A percentile compares a stretch with the other conserved stretches of the same genome.
phyloP scores from a whole-genome alignment of 1,139 yeast genomes.

The Diutina sp. region DNA sequence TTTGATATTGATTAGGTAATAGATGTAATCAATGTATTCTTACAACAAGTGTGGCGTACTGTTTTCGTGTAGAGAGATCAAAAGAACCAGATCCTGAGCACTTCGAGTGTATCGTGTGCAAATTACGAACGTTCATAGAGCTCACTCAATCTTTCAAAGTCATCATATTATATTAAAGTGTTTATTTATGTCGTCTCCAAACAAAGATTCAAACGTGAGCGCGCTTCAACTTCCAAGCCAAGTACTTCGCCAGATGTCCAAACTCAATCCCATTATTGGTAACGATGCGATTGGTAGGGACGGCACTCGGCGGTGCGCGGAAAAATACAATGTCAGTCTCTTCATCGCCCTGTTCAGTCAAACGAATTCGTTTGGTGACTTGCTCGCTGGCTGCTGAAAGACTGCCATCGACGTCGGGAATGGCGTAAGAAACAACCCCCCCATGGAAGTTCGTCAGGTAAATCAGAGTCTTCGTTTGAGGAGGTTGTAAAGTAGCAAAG shows the following conservation, averaged over 20 bases:
- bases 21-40: neutral
- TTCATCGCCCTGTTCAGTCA: neutral
- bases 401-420: neutral
- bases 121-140: too few species aligned
- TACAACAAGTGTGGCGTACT: too few species aligned
- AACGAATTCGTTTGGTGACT: neutral
- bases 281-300: constrained; percentile 33
- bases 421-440: constrained; percentile 27
- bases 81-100: neutral
- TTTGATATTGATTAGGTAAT: too few species aligned
- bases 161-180: neutral
- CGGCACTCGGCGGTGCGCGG: constrained; percentile 61
- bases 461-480: constrained; percentile 17
- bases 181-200: neutral
- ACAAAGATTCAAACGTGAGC: neutral
- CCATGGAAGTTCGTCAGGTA: constrained; percentile 28
- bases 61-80: neutral
- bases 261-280: constrained; percentile 13
- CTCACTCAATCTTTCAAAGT: neutral
- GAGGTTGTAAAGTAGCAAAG: constrained; percentile 9
- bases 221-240: constrained; percentile 42
- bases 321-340: constrained; percentile 47
- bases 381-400: neutral
- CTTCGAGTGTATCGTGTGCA: neutral
- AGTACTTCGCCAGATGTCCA: constrained; percentile 61